Evolutionary conservation across 805 yeast genomes (phyloP).

Genomic region (Pichia manshurica): DNA sequence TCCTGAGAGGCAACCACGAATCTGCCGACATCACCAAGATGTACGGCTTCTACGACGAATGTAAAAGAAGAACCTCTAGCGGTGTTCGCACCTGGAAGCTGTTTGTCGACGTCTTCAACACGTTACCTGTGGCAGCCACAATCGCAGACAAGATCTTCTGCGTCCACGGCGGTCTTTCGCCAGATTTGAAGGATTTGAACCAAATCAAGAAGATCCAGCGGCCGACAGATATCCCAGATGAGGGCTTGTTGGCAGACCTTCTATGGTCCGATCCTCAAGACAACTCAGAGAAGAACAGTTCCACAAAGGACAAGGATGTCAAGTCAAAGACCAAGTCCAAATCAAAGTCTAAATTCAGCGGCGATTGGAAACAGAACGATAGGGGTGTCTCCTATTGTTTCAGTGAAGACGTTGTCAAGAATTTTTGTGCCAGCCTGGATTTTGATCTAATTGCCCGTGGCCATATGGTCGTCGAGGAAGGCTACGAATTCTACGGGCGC

Average conservation of each 20-base stretch:
- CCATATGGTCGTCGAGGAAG: slow-evolving; percentile 88
- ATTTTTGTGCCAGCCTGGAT: slow-evolving; percentile 58
- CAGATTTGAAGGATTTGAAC: slow-evolving; percentile 55
- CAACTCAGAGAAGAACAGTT: slow-evolving; percentile 18
- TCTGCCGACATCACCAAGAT: slow-evolving; percentile 53
- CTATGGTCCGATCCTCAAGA: slow-evolving; percentile 78
- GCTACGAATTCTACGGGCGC: slow-evolving; percentile 75
- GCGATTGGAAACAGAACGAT: slow-evolving; percentile 75
- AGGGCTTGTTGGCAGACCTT: slow-evolving; percentile 70
- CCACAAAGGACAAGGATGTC: too few relatives aligned
- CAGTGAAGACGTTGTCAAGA: slow-evolving; percentile 66
- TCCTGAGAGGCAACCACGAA: slow-evolving; percentile 57
- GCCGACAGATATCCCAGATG: slow-evolving; percentile 82
- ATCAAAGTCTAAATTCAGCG: slow-evolving; percentile 5
- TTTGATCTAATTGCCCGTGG: slow-evolving; percentile 78
- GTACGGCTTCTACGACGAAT: slow-evolving; percentile 57
- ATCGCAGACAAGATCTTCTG: slow-evolving; percentile 54
- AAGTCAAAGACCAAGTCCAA: too few relatives aligned
- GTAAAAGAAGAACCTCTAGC: slow-evolving; percentile 43
- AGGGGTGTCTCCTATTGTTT: slow-evolving; percentile 79
- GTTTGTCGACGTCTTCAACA: slow-evolving; percentile 51
- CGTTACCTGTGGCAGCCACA: slow-evolving; percentile 57
- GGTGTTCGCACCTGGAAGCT: slow-evolving; percentile 43
- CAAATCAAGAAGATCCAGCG: slow-evolving; percentile 68
- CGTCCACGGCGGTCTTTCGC: slow-evolving; percentile 71